Evolutionary conservation across 2,329 filamentous ascomycete species (phyloP), one percentile per base, ranked within the genome.

Genomic region (Reticulascus tulasneorum): DNA sequence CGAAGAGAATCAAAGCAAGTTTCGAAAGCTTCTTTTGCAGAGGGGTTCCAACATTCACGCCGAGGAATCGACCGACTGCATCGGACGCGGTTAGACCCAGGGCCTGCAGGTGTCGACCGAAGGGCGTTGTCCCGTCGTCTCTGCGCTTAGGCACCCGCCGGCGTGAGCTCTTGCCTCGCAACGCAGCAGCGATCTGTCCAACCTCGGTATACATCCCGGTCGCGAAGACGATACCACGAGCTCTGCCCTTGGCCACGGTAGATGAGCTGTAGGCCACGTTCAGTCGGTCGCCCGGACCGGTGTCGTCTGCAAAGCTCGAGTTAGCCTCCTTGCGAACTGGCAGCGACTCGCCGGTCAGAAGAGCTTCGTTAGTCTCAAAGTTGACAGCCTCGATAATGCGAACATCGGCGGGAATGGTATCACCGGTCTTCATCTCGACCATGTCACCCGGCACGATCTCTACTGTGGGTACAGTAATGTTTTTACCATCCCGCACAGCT

Each of bases 21-120:
- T 83, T 81, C 50, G 78, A 82, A 30, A 86, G 63, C 54, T 82
- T 84, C 47, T 73, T 75, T 55, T 85, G 81, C 21, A 87, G 65
- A 2, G 83, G 83, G 10, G 82, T 86, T 24, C 82, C 82, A 21
- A 77, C 61, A 24, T 58, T 62, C 40, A 67, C 54, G 30, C 65
- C 73, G 33, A 76, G 71, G 52, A 75, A 67, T 44, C 66, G 59
- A 15, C 64, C 64, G 30, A 60, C 46, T 13, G 58, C 59, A 35
- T 60, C 53, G 7, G 50, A 52, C 7, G 54, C 45, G 6, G 64
- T 67, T 22, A 66, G 44, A 1, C 51, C 50, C 58, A 58, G 64
- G 2, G 63, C 59, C 34, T 64, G 46, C 20, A 59, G 33, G 42
- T 57, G 59, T 20, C 55, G 56, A 16, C 44, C 53, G 27, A 51